Conservation (phyloP, 345 rosid genomes). For the Aethionema arabicum region DNA sequence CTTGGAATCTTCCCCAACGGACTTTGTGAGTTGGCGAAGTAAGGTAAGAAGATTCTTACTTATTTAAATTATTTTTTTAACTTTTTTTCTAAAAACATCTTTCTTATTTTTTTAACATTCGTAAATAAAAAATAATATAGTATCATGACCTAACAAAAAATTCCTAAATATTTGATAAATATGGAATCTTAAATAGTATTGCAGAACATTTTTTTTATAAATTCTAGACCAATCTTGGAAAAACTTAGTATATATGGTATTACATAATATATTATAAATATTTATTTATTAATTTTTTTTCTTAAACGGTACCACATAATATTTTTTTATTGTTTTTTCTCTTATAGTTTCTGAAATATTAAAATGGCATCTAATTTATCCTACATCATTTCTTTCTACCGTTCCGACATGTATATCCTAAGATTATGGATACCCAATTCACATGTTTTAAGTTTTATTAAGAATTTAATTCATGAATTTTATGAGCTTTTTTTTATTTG, state of each 20-base stretch:
- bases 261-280: too few relatives aligned
- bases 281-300: too few relatives aligned
- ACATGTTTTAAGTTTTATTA: slow-evolving; percentile 5
- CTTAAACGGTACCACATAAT: neutral
- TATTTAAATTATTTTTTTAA: slow-evolving; percentile 13
- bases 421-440: slow-evolving; percentile 22
- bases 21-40: slow-evolving; percentile 35
- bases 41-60: slow-evolving; percentile 35
- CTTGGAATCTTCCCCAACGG: slow-evolving; percentile 33
- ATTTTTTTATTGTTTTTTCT: neutral
- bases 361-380: slow-evolving; percentile 17
- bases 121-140: too few relatives aligned
- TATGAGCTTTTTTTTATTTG: too few relatives aligned
- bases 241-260: neutral
- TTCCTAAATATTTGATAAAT: too few relatives aligned
- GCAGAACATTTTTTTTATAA: too few relatives aligned
- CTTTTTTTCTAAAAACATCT: slow-evolving; percentile 4
- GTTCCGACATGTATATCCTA: slow-evolving; percentile 32
- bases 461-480: neutral
- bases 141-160: too few relatives aligned
- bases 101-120: too few relatives aligned
- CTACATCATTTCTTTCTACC: slow-evolving; percentile 24
- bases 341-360: slow-evolving; percentile 5
- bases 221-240: too few relatives aligned
- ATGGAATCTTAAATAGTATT: too few relatives aligned